A percentile compares a stretch with the other conserved stretches of the same genome.
phyloP scores from a whole-genome alignment of 805 yeast species.

The Brettanomyces custersianus region DNA sequence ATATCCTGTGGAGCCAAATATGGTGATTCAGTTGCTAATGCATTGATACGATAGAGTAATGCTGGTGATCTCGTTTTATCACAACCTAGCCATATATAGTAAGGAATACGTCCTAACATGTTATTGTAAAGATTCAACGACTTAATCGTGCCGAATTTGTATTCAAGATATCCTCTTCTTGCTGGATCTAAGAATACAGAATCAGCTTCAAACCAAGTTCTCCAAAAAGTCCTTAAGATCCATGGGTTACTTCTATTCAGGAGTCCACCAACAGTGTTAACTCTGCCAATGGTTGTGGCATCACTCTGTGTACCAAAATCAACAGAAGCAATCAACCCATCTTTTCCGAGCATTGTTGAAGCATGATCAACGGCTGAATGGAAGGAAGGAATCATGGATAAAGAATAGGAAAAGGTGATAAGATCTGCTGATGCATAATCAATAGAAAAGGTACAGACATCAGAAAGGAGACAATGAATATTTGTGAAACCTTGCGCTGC shows the following conservation, averaged over 20 bases:
- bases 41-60: slow-evolving; percentile 46
- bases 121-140: slow-evolving; percentile 60
- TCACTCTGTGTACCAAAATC: slow-evolving; percentile 74
- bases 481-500: slow-evolving; percentile 39
- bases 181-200: slow-evolving; percentile 71
- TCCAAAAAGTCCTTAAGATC: slow-evolving; percentile 75
- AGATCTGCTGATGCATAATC: slow-evolving; percentile 51
- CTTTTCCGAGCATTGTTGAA: slow-evolving; percentile 37
- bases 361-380: slow-evolving; percentile 73
- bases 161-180: slow-evolving; percentile 76
- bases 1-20: slow-evolving; percentile 53
- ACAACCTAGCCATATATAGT: slow-evolving; percentile 77
- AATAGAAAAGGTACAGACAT: slow-evolving; percentile 63
- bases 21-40: slow-evolving; percentile 75
- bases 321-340: slow-evolving; percentile 61
- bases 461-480: slow-evolving; percentile 63
- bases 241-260: slow-evolving; percentile 66
- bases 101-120: slow-evolving; percentile 65
- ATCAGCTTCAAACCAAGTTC: slow-evolving; percentile 82
- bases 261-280: slow-evolving; percentile 69
- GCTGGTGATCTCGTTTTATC: slow-evolving; percentile 48
- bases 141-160: slow-evolving; percentile 74
- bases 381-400: slow-evolving; percentile 80
- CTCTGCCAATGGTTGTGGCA: slow-evolving; percentile 56
- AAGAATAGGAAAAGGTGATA: slow-evolving; percentile 69